Conservation (phyloP, 805 yeast genomes). For the Candida tibetensis region DNA sequence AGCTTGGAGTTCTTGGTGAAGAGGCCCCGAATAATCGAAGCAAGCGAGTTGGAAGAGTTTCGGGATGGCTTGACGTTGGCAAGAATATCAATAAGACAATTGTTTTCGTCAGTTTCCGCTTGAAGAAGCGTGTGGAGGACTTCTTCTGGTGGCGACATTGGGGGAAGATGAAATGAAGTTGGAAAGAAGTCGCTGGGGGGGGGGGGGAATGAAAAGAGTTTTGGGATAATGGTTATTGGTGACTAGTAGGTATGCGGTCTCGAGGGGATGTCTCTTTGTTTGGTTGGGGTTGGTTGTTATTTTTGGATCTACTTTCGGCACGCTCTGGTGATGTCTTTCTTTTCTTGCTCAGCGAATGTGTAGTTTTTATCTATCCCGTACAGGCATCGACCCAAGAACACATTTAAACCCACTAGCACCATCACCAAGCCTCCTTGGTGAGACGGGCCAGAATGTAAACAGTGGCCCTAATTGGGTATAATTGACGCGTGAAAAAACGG, state of each 20-base stretch:
- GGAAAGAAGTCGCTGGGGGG: not conserved
- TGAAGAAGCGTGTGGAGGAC: constrained; percentile 2
- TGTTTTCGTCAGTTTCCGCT: constrained; percentile 30
- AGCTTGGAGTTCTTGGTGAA: constrained; percentile 37
- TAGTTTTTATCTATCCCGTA: too few relatives aligned
- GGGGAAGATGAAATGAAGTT: not conserved
- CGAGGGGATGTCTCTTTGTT: too few relatives aligned
- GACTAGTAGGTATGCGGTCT: too few relatives aligned
- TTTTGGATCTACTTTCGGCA: too few relatives aligned
- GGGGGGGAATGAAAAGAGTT: not conserved
- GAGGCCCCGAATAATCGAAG: constrained; percentile 37
- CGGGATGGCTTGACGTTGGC: constrained; percentile 32
- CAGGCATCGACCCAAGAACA: too few relatives aligned
- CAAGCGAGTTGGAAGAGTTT: constrained; percentile 22
- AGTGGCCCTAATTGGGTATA: constrained; percentile 3
- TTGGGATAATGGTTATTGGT: too few relatives aligned
- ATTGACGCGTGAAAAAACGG: constrained; percentile 2
- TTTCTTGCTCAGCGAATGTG: too few relatives aligned
- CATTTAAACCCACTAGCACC: too few relatives aligned
- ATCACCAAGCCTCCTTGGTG: not conserved
- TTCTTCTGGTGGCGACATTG: not conserved
- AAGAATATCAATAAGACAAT: constrained; percentile 34
- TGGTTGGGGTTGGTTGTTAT: too few relatives aligned
- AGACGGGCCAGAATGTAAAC: not conserved
- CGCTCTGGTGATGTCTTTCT: too few relatives aligned